Percentiles rank a stretch among this genome's conserved stretches.
phyloP scores from a whole-genome alignment of 192 early-diverging fungal species.

The Coemansia umbellata region DNA sequence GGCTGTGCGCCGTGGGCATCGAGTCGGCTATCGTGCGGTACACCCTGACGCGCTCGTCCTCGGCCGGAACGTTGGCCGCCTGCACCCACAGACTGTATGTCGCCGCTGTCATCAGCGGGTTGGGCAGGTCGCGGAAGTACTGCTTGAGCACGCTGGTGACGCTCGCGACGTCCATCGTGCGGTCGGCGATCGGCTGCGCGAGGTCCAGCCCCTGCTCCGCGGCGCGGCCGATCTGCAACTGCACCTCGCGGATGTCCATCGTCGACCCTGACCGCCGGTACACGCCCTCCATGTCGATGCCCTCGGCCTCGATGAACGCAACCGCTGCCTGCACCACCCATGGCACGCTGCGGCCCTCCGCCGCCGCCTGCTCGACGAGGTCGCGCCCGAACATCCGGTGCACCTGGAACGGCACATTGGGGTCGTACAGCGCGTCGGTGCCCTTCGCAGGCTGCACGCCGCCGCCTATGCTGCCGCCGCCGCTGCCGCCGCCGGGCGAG shows the following conservation, averaged over 20 bases:
- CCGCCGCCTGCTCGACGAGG: conserved; percentile 53
- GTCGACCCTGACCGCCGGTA: conserved; percentile 78
- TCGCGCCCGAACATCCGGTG: conserved; percentile 64
- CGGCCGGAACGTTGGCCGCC: conserved; percentile 33
- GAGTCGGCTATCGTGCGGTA: conserved; percentile 46
- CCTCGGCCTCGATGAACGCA: conserved; percentile 63
- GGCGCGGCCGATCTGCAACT: conserved; percentile 59
- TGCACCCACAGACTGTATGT: conserved; percentile 67
- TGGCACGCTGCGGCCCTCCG: conserved; percentile 60
- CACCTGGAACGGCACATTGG: conserved; percentile 25
- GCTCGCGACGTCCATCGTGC: conserved; percentile 62
- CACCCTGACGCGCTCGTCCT: conserved; percentile 34
- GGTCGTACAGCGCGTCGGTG: conserved; percentile 2
- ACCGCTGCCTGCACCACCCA: conserved; percentile 67
- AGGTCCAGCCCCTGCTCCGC: conserved; percentile 1
- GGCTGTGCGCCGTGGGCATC: conserved; percentile 61
- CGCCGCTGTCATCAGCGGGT: conserved; percentile 67
- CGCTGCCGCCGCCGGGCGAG: not conserved
- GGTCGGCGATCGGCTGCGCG: conserved; percentile 11
- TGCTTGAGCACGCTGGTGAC: conserved; percentile 80
- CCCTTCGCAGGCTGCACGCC: not conserved
- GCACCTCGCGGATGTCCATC: conserved; percentile 63
- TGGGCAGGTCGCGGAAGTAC: conserved; percentile 71
- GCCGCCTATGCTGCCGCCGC: not conserved
- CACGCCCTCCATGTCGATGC: conserved; percentile 70